A percentile compares a stretch with the other conserved stretches of the same genome.
Conservation (phyloP, 352 stramenopile species). For the Phytopythium vexans region DNA sequence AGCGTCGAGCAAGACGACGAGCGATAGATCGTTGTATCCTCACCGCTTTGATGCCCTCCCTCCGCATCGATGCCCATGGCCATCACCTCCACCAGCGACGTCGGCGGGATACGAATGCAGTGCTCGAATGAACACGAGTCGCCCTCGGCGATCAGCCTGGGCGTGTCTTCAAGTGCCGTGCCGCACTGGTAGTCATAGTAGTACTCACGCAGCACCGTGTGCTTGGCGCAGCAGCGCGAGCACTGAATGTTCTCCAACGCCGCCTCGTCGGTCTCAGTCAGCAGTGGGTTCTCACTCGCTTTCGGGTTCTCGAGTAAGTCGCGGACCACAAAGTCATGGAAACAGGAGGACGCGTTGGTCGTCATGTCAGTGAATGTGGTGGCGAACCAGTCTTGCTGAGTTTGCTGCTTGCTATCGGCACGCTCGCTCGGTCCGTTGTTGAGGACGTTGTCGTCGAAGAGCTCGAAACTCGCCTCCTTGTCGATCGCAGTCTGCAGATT, state of each 20-base stretch:
- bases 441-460: constrained; percentile 14
- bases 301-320: constrained; percentile 5
- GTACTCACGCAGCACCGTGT: constrained; percentile 10
- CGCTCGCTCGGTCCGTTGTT: constrained; percentile 16
- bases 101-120: constrained; percentile 6
- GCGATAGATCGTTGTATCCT: neutral
- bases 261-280: neutral
- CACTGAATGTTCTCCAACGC: constrained; percentile 11
- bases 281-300: neutral
- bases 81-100: neutral
- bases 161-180: neutral
- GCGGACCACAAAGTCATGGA: constrained; percentile 5
- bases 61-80: neutral
- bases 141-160: constrained; percentile 6
- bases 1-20: neutral
- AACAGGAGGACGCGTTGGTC: constrained; percentile 7
- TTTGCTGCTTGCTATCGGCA: constrained; percentile 2
- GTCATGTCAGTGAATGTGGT: neutral
- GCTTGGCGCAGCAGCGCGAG: constrained; percentile 19
- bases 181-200: constrained; percentile 23
- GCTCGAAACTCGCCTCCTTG: constrained; percentile 10
- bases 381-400: constrained; percentile 13
- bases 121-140: constrained; percentile 13
- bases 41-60: neutral
- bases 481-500: constrained; percentile 7